Evolutionary conservation across 2,329 filamentous ascomycete genomes (phyloP).

Genomic region (Raffaelea arxii): DNA sequence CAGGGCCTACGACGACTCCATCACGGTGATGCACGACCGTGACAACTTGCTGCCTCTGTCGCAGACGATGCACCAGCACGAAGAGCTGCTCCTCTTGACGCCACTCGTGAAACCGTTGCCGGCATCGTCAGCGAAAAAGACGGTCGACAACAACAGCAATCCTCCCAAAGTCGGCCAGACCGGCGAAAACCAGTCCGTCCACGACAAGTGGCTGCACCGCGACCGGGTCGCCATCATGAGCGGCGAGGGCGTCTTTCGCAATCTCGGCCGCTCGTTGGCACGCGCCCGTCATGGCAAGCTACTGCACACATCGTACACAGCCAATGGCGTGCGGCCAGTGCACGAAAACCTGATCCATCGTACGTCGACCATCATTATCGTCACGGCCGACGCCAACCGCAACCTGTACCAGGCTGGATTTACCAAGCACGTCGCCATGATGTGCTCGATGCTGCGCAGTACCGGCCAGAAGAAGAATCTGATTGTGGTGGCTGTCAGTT

Average conservation of each 20-base stretch:
- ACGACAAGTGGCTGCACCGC: conserved; percentile 49
- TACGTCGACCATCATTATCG: conserved; percentile 77
- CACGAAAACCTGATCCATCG: conserved; percentile 89
- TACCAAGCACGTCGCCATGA: conserved; percentile 92
- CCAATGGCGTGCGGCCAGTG: conserved; percentile 82
- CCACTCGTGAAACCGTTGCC: conserved; percentile 88
- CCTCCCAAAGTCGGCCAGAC: too few species aligned
- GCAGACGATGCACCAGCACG: conserved; percentile 69
- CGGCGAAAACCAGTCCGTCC: conserved; percentile 16
- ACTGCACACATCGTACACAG: conserved; percentile 89
- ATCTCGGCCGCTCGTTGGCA: conserved; percentile 79
- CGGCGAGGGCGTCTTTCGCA: conserved; percentile 84
- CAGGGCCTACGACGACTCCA: conserved; percentile 82
- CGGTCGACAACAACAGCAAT: conserved; percentile 31
- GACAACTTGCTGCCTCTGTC: conserved; percentile 75
- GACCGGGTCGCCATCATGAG: conserved; percentile 65
- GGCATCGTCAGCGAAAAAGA: conserved; percentile 73
- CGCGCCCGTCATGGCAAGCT: conserved; percentile 77
- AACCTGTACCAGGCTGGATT: conserved; percentile 93
- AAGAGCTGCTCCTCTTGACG: conserved; percentile 82
- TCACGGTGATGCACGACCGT: conserved; percentile 86
- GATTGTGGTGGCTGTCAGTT: conserved; percentile 86
- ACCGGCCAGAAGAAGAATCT: conserved; percentile 78
- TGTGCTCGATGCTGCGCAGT: conserved; percentile 74
- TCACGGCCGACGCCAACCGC: conserved; percentile 88